Percentiles rank a stretch among this genome's conserved stretches.
Evolutionary conservation across 257 asterid genomes (phyloP).

Genomic region (Solanum piurae): DNA sequence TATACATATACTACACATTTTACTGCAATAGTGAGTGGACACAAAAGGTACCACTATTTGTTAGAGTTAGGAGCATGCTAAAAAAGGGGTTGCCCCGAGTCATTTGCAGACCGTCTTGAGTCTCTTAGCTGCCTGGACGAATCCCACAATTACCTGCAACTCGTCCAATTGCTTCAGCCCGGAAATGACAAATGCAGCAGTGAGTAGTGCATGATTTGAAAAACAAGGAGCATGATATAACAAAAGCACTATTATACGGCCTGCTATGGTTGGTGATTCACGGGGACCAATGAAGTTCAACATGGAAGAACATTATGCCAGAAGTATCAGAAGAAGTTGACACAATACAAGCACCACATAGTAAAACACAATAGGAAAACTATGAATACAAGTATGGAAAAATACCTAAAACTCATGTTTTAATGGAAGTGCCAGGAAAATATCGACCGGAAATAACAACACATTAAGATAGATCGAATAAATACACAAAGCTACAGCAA

Average conservation of each 20-base stretch:
- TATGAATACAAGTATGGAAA: not conserved
- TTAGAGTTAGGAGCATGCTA: slow-evolving; percentile 31
- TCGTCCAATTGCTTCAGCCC: slow-evolving; percentile 79
- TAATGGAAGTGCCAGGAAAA: not conserved
- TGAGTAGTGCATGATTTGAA: not conserved
- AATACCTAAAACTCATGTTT: not conserved
- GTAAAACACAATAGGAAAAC: not conserved
- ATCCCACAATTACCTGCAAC: slow-evolving; percentile 70
- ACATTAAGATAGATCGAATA: not conserved
- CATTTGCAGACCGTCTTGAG: slow-evolving; percentile 64
- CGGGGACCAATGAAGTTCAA: not conserved
- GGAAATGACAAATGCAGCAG: not conserved
- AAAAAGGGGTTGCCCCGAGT: not conserved
- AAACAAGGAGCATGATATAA: not conserved
- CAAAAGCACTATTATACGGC: not conserved
- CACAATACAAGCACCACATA: not conserved
- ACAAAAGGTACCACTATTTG: slow-evolving; percentile 10
- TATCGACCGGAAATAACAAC: not conserved
- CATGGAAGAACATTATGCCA: not conserved
- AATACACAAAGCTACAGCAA: not conserved
- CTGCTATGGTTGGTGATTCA: not conserved
- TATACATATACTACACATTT: not conserved
- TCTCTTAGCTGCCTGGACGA: slow-evolving; percentile 82
- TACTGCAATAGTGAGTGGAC: not conserved
- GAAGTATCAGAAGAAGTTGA: not conserved